A percentile compares a stretch with the other conserved stretches of the same genome.
These are phyloP conservation scores for Nyssa sinensis DNA, from an alignment of 148 eudicot species.

Conservation along the genomic window DNA sequence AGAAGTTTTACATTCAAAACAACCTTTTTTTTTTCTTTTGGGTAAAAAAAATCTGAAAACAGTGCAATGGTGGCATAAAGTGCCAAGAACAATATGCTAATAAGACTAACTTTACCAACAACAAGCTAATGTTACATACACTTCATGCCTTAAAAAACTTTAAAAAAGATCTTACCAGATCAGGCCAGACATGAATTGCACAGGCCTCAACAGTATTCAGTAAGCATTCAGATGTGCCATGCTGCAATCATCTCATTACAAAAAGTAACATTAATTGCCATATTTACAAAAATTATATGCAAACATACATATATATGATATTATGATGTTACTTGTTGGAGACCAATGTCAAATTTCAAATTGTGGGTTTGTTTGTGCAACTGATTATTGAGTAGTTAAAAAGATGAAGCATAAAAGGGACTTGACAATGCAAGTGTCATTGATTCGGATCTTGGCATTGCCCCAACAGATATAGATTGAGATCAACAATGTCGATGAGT, in stretches of 20 bases:
- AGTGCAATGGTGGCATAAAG: no score
- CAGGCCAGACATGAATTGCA: constrained; percentile 76
- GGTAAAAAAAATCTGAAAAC: no score
- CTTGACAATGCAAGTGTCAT: constrained; percentile 61
- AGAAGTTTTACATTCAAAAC: no score
- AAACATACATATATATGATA: no score
- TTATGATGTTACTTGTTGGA: no score
- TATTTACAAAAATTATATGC: no score
- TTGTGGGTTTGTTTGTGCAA: no score
- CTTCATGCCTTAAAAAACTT: not conserved
- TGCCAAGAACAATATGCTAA: no score
- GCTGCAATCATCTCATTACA: constrained; percentile 50
- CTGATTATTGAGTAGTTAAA: no score
- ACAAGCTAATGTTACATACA: not conserved
- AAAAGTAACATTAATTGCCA: not conserved
- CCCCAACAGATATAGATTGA: constrained; percentile 70
- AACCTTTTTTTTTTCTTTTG: no score
- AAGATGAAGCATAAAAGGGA: constrained; percentile 14
- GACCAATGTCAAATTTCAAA: no score
- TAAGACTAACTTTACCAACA: not conserved
- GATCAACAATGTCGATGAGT: constrained; percentile 50
- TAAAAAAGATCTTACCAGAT: constrained; percentile 57
- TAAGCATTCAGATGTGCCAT: constrained; percentile 72
- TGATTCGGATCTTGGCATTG: constrained; percentile 46
- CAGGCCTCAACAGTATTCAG: constrained; percentile 87